Evolutionary conservation across 202 grass and related monocot species (phyloP).

Genomic region (Zizania palustris): DNA sequence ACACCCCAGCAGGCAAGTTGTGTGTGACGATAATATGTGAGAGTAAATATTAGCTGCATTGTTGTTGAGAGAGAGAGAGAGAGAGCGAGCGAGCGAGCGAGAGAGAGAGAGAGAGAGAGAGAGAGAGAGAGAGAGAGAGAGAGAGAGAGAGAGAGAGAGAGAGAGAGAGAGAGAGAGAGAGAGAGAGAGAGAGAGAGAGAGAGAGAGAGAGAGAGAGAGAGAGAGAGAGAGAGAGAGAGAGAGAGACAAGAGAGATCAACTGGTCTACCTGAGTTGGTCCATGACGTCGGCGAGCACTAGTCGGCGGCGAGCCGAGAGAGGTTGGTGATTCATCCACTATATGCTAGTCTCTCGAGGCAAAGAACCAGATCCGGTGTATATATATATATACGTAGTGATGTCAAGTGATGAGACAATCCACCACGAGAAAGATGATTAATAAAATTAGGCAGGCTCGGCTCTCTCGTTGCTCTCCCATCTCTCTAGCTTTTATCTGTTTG

Average conservation of each 20-base stretch:
- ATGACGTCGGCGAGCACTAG: slow-evolving; percentile 50
- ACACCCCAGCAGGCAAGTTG: no score
- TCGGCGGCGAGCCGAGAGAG: neutral
- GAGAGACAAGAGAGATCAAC: slow-evolving; percentile 36
- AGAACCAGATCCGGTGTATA: slow-evolving; percentile 48
- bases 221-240: neutral
- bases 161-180: no score
- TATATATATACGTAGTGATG: slow-evolving; percentile 38
- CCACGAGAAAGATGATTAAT: slow-evolving; percentile 17
- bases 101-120: no score
- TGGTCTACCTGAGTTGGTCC: slow-evolving; percentile 18
- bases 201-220: no score
- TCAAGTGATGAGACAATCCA: slow-evolving; percentile 51
- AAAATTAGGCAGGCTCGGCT: neutral
- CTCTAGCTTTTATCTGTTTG: no score
- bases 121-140: no score
- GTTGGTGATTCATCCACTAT: slow-evolving; percentile 47
- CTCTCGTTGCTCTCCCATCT: neutral
- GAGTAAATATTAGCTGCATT: no score
- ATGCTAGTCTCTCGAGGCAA: slow-evolving; percentile 12
- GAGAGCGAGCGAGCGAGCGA: no score
- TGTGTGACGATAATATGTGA: no score
- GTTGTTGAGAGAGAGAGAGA: no score
- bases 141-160: no score
- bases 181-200: no score